Percentiles rank a stretch among this genome's conserved stretches.
phyloP scores from a whole-genome alignment of 106 monocot species.

The Dioscorea alata region DNA sequence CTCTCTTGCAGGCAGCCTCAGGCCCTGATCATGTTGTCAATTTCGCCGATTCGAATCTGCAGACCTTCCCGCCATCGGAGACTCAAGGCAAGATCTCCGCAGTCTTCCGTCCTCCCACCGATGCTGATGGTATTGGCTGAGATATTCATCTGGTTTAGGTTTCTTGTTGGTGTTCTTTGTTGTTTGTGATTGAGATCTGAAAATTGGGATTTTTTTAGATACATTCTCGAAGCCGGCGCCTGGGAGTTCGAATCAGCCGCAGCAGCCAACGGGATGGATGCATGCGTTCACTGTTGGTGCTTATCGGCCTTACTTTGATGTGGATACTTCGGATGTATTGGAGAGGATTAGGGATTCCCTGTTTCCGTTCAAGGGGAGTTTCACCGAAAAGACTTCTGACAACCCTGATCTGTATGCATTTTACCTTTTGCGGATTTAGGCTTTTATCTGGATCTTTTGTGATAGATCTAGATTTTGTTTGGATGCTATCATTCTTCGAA shows the following conservation, averaged over 20 bases:
- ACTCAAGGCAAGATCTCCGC: constrained; percentile 8
- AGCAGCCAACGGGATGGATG: constrained; percentile 6
- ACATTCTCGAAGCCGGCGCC: constrained; percentile 10
- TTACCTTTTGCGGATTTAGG: neutral
- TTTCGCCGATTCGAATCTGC: constrained; percentile 13
- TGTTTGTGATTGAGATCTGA: neutral
- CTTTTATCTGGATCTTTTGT: neutral
- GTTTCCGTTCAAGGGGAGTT: constrained; percentile 7
- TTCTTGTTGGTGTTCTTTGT: neutral
- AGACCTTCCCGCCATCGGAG: constrained; percentile 11
- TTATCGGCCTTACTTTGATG: constrained; percentile 9
- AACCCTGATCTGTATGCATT: constrained; percentile 4
- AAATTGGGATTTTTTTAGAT: neutral
- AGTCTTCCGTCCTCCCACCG: constrained; percentile 3
- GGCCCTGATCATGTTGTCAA: constrained; percentile 8
- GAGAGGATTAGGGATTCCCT: constrained; percentile 6
- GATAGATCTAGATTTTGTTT: neutral
- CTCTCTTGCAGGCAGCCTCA: constrained; percentile 8
- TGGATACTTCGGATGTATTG: constrained; percentile 2
- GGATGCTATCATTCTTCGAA: neutral
- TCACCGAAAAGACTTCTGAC: constrained; percentile 4
- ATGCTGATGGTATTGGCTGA: constrained; percentile 7
- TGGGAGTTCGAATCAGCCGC: neutral
- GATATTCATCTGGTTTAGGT: neutral
- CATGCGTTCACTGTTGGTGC: constrained; percentile 5